phyloP scores from a whole-genome alignment of 139 green algal species.

The Microglena sp. region DNA sequence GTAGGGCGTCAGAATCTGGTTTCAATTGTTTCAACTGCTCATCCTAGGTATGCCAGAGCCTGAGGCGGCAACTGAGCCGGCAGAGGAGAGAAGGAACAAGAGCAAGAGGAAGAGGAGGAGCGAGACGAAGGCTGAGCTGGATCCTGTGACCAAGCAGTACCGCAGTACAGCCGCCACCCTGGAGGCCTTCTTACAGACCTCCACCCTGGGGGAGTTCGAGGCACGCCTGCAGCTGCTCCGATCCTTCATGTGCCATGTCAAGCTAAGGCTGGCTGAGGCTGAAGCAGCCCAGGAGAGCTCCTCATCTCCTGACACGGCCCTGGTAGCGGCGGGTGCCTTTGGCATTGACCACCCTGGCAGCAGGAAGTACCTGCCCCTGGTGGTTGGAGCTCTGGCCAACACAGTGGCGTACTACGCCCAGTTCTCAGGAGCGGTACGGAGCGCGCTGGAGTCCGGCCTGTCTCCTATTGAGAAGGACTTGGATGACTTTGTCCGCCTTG shows the following conservation, averaged over 20 bases:
- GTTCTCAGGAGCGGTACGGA: slow-evolving; percentile 50
- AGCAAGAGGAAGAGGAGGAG: not conserved
- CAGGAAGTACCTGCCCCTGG: too few relatives aligned
- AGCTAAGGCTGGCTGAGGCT: slow-evolving; percentile 15
- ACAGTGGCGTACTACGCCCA: slow-evolving; percentile 70
- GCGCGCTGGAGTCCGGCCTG: slow-evolving; percentile 41
- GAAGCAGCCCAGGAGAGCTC: too few relatives aligned
- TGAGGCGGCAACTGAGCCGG: too few relatives aligned
- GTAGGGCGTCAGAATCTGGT: too few relatives aligned
- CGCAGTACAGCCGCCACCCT: slow-evolving; percentile 36
- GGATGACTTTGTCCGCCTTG: slow-evolving; percentile 82
- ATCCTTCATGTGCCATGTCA: slow-evolving; percentile 40
- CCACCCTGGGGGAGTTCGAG: slow-evolving; percentile 77
- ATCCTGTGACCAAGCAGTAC: too few relatives aligned
- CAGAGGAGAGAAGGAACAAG: not conserved
- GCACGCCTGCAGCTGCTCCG: slow-evolving; percentile 68
- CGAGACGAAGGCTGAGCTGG: too few relatives aligned
- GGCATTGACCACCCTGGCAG: too few relatives aligned
- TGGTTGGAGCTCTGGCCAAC: slow-evolving; percentile 8
- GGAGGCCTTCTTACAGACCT: slow-evolving; percentile 86
- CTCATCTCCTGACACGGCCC: too few relatives aligned
- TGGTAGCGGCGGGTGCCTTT: too few relatives aligned
- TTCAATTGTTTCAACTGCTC: too few relatives aligned
- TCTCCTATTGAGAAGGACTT: slow-evolving; percentile 75
- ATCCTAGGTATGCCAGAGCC: too few relatives aligned